A percentile compares a stretch with the other conserved stretches of the same genome.
Conservation (phyloP, 2,329 filamentous ascomycete genomes). For the Penicillium sp. region DNA sequence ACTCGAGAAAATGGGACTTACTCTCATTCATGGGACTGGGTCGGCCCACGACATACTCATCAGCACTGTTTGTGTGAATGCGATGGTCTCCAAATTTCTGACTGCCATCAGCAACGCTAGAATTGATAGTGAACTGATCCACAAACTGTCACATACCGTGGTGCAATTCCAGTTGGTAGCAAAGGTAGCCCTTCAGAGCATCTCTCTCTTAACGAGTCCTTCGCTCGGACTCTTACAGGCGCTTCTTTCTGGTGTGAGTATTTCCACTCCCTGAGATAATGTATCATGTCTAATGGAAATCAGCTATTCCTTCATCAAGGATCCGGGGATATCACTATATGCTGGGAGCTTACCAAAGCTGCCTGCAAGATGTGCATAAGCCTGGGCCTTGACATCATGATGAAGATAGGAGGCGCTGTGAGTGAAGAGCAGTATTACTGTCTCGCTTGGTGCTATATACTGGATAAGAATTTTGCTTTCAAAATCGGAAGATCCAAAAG, state of each 20-base stretch:
- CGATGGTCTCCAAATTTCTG: background rate
- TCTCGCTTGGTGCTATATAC: background rate
- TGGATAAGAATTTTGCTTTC: background rate
- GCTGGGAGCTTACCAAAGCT: background rate
- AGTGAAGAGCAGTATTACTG: background rate
- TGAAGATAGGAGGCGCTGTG: background rate
- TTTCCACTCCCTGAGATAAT: background rate
- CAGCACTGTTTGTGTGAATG: background rate
- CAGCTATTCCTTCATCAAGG: background rate
- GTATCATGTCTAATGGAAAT: background rate
- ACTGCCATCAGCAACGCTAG: background rate
- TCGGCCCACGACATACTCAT: background rate
- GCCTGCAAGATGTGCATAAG: background rate
- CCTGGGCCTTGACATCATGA: background rate
- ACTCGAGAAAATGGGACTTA: background rate
- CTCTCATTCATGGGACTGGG: background rate
- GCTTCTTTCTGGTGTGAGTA: background rate
- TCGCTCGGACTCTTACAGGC: background rate
- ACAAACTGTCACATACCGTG: background rate
- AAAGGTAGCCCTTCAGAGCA: background rate
- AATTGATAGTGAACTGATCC: background rate
- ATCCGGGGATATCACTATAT: background rate
- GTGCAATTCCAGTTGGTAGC: background rate
- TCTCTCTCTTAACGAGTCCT: background rate
- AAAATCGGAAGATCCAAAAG: background rate